Evolutionary conservation across 2,329 filamentous ascomycete genomes (phyloP).

Genomic region (Aspergillus sp.): DNA sequence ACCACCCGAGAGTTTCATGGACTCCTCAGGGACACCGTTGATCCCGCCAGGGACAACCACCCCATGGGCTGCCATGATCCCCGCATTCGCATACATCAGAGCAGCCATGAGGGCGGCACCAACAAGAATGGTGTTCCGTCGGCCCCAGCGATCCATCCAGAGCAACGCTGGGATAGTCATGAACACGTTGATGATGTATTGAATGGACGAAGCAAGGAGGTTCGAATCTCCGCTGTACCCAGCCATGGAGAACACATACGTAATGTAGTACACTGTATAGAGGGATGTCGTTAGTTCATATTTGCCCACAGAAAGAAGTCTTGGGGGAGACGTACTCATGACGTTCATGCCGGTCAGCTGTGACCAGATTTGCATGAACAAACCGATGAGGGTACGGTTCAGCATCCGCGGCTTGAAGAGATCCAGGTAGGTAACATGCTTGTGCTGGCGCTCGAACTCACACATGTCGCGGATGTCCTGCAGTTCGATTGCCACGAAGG

Average conservation of each 20-base stretch:
- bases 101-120: slow-evolving; percentile 62
- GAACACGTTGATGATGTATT: slow-evolving; percentile 75
- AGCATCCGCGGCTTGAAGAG: slow-evolving; percentile 72
- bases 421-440: slow-evolving; percentile 68
- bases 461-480: slow-evolving; percentile 70
- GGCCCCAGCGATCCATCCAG: slow-evolving; percentile 73
- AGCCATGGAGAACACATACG: slow-evolving; percentile 70
- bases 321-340: slow-evolving; percentile 45
- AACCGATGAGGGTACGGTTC: slow-evolving; percentile 67
- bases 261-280: slow-evolving; percentile 62
- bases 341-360: slow-evolving; percentile 76
- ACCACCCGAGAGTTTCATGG: slow-evolving; percentile 36
- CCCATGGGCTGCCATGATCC: slow-evolving; percentile 38
- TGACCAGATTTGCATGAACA: slow-evolving; percentile 73
- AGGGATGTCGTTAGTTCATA: background rate
- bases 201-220: slow-evolving; percentile 65
- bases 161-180: slow-evolving; percentile 75
- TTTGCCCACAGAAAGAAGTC: background rate
- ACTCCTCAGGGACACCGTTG: slow-evolving; percentile 30
- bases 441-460: slow-evolving; percentile 68
- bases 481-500: slow-evolving; percentile 66
- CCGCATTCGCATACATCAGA: slow-evolving; percentile 45
- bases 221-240: slow-evolving; percentile 59
- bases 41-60: slow-evolving; percentile 40
- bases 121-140: slow-evolving; percentile 64